A percentile compares a stretch with the other conserved stretches of the same genome.
These are phyloP conservation scores for Botrytis deweyae DNA, from an alignment of 2,329 filamentous ascomycete genomes.

Conservation along the genomic window DNA sequence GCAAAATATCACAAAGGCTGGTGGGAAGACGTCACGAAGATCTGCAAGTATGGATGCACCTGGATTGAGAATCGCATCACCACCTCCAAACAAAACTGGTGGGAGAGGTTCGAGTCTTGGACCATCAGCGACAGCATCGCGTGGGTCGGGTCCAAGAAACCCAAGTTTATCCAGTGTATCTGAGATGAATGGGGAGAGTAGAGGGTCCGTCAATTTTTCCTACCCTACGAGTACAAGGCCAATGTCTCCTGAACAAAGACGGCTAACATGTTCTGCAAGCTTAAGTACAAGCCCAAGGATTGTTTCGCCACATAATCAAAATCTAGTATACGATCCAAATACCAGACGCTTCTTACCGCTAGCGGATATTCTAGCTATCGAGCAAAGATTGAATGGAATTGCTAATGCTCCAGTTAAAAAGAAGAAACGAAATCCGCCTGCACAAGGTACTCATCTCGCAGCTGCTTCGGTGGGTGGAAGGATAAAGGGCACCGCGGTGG, in stretches of 20 bases:
- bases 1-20: conserved; percentile 43
- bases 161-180: conserved; percentile 40
- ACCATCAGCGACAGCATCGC: conserved; percentile 27
- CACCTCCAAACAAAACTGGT: conserved; percentile 33
- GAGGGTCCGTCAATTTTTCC: conserved; percentile 53
- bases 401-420: conserved; percentile 44
- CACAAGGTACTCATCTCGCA: conserved; percentile 44
- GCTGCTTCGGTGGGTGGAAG: conserved; percentile 55
- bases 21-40: conserved; percentile 34
- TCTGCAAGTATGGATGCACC: conserved; percentile 44
- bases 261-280: conserved; percentile 38
- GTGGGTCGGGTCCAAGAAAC: conserved; percentile 32
- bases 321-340: conserved; percentile 64
- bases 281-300: conserved; percentile 36
- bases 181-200: conserved; percentile 43
- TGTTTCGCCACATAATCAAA: conserved; percentile 41
- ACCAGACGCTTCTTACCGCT: conserved; percentile 61
- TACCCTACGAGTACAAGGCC: conserved; percentile 46
- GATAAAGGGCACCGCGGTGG: conserved; percentile 50
- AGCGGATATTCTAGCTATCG: conserved; percentile 45
- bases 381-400: conserved; percentile 41
- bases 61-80: conserved; percentile 36
- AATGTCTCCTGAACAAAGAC: conserved; percentile 35
- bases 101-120: conserved; percentile 38
- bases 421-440: conserved; percentile 40